Base-by-base conservation (phyloP, 176 grass and related monocot genomes). In the Oryza rufipogon region DNA sequence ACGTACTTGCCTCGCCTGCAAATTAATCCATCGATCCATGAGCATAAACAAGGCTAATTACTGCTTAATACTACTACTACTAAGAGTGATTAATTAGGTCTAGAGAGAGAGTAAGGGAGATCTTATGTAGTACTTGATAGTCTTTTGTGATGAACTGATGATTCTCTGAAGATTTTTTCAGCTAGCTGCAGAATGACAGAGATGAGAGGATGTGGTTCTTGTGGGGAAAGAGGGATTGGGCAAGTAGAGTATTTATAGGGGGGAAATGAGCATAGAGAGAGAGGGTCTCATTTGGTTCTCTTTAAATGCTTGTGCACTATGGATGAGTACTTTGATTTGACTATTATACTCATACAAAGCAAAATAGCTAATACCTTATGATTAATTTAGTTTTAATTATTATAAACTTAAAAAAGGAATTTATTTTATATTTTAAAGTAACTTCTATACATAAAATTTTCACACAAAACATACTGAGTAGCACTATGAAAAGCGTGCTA, bases 191-290 rank as follows among this genome's bases (percentile, higher is more conserved):
- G 39, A 63, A 61, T 22, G 56, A 19, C 13, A 19, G 16, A 16
- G 15, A 54, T 12, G 14, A 20, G 17, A 23, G 19, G 58, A 5
- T 63, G 58, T 0, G 46, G 12, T 52, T 19, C 71, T 80, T 70
- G 76, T 44, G 86, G 56, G 41, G 73, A 74, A 81, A 34, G 66
- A 63, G 75, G 71, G 71, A 71, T 41, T 60, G 49, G 41, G 42
- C 78, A 86, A 74, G 69, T 66, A 82, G 81, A 82, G 85, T 86
- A 91, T 88, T 89, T 95, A 92, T 92, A 90, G 78, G 56, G 56
- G 80, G 80, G 22, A 42, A 84, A 63, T 60, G 60, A 54, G 11
- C 17, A 22, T 26, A 14, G 30, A 32, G 66, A 68, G 38, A 78
- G 71, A 44, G 42, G 9, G 88, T 88, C 13, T 49, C 85, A 88